Conservation (phyloP, 2,329 filamentous ascomycete genomes). For the Penicillium sp. region DNA sequence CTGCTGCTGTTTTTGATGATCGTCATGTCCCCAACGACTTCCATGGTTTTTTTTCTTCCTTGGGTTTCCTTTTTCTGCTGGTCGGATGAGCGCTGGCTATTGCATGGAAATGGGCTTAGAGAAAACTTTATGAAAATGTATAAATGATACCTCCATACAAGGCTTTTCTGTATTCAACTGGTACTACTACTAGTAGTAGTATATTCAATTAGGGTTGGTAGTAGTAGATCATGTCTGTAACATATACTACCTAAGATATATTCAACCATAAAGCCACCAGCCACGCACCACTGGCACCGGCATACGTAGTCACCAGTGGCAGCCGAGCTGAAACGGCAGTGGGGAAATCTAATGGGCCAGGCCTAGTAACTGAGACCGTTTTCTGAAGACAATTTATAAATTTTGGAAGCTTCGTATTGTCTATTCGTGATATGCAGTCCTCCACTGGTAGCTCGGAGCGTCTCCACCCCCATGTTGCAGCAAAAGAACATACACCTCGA, state of each 20-base stretch:
- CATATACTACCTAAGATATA: too few relatives aligned
- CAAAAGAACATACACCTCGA: constrained; percentile 19
- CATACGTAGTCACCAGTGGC: too few relatives aligned
- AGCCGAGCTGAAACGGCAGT: too few relatives aligned
- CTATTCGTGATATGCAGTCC: constrained; percentile 30
- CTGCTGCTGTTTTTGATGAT: constrained; percentile 29
- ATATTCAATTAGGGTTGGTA: too few relatives aligned
- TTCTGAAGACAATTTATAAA: background rate
- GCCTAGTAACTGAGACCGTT: too few relatives aligned
- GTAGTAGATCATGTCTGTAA: too few relatives aligned
- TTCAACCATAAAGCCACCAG: too few relatives aligned
- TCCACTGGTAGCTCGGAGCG: constrained; percentile 10
- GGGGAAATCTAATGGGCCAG: too few relatives aligned
- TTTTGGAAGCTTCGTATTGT: constrained; percentile 32
- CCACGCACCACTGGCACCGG: too few relatives aligned
- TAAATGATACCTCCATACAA: constrained; percentile 27
- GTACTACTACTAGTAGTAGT: background rate
- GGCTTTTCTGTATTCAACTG: background rate
- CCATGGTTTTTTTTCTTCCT: background rate
- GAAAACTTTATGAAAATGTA: constrained; percentile 28
- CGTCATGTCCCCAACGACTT: constrained; percentile 23
- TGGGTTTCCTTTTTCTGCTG: constrained; percentile 14
- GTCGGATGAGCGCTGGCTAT: constrained; percentile 39
- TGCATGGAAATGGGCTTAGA: constrained; percentile 31
- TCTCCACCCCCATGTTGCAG: constrained; percentile 10